These are phyloP conservation scores for Paragyromitra xinjiangensis DNA, from an alignment of 495 filamentous ascomycete species.

Conservation along the genomic window DNA sequence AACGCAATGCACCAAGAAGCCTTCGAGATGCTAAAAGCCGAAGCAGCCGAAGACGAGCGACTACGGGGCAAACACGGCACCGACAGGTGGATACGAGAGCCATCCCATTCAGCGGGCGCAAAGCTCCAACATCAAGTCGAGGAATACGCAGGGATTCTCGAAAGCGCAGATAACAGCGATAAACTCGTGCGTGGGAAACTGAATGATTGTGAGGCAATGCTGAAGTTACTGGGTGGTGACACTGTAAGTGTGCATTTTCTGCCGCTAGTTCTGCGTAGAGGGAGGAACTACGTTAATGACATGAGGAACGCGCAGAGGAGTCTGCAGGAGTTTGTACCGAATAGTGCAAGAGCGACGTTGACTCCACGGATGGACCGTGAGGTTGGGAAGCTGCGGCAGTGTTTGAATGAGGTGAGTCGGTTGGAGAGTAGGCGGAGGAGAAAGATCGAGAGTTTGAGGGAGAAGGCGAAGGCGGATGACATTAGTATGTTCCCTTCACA, in stretches of 20 bases:
- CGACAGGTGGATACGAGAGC: conserved; percentile 78
- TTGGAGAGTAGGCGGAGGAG: conserved; percentile 79
- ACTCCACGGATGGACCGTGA: conserved; percentile 81
- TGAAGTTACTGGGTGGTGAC: conserved; percentile 80
- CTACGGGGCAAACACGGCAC: conserved; percentile 84
- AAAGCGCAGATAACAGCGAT: conserved; percentile 83
- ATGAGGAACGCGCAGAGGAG: conserved; percentile 55
- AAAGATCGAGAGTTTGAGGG: conserved; percentile 76
- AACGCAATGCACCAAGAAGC: conserved; percentile 81
- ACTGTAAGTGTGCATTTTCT: conserved; percentile 61
- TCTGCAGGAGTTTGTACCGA: conserved; percentile 78
- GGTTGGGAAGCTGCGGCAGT: conserved; percentile 73
- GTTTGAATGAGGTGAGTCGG: conserved; percentile 81
- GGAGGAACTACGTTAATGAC: conserved; percentile 17
- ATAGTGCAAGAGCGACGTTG: conserved; percentile 77
- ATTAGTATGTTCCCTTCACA: conserved; percentile 68
- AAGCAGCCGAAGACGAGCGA: conserved; percentile 82
- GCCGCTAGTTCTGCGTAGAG: background rate
- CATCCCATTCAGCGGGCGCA: conserved; percentile 73
- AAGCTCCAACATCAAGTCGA: conserved; percentile 77
- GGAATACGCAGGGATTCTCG: conserved; percentile 89
- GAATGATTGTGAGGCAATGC: conserved; percentile 73
- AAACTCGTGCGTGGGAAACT: conserved; percentile 81
- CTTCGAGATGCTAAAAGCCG: conserved; percentile 74
- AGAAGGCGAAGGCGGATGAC: conserved; percentile 85